Base-by-base conservation (phyloP, 163 green algal genomes). In the Chloromonas sp. region DNA sequence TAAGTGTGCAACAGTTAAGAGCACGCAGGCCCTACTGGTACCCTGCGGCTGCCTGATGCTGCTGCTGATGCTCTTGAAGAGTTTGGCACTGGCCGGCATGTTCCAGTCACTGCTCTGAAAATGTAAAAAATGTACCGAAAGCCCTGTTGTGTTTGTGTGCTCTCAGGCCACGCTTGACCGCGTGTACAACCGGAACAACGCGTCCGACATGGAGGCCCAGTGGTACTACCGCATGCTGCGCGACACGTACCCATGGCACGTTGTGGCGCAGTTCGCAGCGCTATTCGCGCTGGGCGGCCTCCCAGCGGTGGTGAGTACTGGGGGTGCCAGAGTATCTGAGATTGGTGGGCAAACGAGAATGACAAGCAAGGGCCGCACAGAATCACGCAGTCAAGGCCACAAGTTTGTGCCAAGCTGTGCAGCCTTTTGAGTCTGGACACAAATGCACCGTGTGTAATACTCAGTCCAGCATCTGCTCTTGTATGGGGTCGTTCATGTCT, bases 161-260 rank as follows among this genome's bases (percentile, higher is more conserved):
- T 36, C 36, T 58, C 79, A 95, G 92, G 90, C 94, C 70, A 98
- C 95, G 8, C 86, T 95, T 81, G 86, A 94, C 84, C 92, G 95
- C 58, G 94, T 98, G 11, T 88, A 89, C 60, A 93, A 96, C 88
- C 93, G 93, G 61, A 88, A 81, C 89, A 99, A 99, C 89, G 93
- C 92, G 0, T 82, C 87, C 61, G 97, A 99, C 86, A 91, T 99
- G 88, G 89, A 92, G 70, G 85, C n/a, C 2, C 92, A 97, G 86
- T 90, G 91, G 85, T 98, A 95, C 89, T 98, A 98, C 89, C 86
- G 85, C 11, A 91, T 81, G 66, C 82, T 88, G 15, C 14, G 82
- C 15, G 61, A 86, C 84, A 95, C 94, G 36, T 99, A 99, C 91
- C 70, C 83, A 1, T 96, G 88, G 90, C 97, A 99, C 87, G 91